Evolutionary conservation across 306 rosid genomes (phyloP), one percentile per base, ranked within the genome.

Genomic region (Phaseolus lunatus): DNA sequence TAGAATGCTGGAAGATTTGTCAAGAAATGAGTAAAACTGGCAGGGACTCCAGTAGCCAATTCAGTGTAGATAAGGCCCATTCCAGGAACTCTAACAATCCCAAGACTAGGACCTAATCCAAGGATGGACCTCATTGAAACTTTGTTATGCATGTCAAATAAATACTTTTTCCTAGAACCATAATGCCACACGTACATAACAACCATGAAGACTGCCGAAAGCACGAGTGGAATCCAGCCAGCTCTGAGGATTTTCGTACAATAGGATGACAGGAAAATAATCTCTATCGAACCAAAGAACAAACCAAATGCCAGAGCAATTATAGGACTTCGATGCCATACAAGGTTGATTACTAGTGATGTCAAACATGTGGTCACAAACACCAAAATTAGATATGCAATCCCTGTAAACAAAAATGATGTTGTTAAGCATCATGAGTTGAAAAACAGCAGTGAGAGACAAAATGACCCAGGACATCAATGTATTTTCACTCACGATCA

Each of bases 1-100:
- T 96, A 93, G 86, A 96, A 92, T 45, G 98, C 96, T 4, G 97
- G 98, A 73, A 96, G 87, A 85, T 89, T 92, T 79, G 97, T 91
- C 81, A 96, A 78, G 88, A 96, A 96, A 82, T 89, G 99, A 50
- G 92, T 83, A 82, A 96, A 96, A 81, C 90, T 87, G 56, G 92
- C 88, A 47, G 99, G 99, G 79, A 96, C 78, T 64, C 93, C 96
- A 37, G 91, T 74, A 71, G 97, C 88, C 78, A 96, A 79, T 83
- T 91, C 99, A 7, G 96, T 92, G 84, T 96, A 96, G 85, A 96
- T 87, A 44, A 96, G 97, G 49, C 98, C 97, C 63, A 91, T 88
- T 68, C 99, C 96, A 18, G 99, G 98, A 66, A 96, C 97, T 86
- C 96, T 88, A 45, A 96, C 89, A 76, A 96, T 86, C 81, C 98